These are phyloP conservation scores for Sclerotinia subarctica DNA, from an alignment of 2,329 filamentous ascomycete species.

Conservation along the genomic window DNA sequence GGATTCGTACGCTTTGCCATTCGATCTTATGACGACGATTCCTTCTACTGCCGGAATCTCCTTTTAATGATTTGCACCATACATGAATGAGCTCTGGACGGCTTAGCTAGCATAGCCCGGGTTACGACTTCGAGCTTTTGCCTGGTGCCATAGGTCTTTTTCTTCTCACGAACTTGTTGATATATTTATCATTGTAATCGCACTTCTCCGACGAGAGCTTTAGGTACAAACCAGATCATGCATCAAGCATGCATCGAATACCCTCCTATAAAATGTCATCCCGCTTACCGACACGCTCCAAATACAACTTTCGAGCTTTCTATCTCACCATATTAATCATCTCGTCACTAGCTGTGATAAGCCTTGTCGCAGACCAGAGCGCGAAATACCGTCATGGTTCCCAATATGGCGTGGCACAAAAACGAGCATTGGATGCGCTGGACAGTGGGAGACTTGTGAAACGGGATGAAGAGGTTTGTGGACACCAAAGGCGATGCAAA, in stretches of 20 bases:
- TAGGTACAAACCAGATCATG: conserved; percentile 27
- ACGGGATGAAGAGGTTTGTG: conserved; percentile 37
- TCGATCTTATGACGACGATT: conserved; percentile 5
- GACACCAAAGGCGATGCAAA: neutral
- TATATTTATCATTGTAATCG: neutral
- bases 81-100: neutral
- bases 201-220: neutral
- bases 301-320: conserved; percentile 37
- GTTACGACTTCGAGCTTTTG: neutral
- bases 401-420: conserved; percentile 34
- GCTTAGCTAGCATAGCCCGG: neutral
- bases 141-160: neutral
- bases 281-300: conserved; percentile 23
- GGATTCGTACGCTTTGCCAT: conserved; percentile 4
- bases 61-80: neutral
- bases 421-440: conserved; percentile 31
- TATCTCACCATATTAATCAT: conserved; percentile 37
- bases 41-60: neutral
- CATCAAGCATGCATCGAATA: conserved; percentile 30
- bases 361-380: conserved; percentile 35
- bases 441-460: conserved; percentile 33
- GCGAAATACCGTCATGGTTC: conserved; percentile 34
- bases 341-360: conserved; percentile 34
- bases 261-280: conserved; percentile 26
- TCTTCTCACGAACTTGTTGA: neutral